Evolutionary conservation across 2,329 filamentous ascomycete genomes (phyloP).

Genomic region (Aschersonia sp.): DNA sequence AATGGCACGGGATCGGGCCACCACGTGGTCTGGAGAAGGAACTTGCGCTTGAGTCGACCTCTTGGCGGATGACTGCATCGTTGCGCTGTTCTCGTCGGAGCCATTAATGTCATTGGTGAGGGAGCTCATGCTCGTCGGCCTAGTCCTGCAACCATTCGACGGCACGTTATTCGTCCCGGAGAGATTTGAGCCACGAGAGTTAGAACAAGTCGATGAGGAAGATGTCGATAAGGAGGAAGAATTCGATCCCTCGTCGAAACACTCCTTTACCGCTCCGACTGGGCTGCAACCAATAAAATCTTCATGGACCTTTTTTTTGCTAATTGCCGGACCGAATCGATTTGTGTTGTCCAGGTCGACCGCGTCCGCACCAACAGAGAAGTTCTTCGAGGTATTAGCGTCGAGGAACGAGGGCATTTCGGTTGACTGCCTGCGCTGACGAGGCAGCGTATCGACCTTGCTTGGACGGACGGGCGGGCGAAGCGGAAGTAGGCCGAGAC

Average conservation of each 20-base stretch:
- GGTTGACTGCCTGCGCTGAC: slow-evolving; percentile 6
- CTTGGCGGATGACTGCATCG: slow-evolving; percentile 11
- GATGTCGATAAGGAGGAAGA: slow-evolving; percentile 21
- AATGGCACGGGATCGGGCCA: slow-evolving; percentile 6
- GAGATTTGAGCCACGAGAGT: slow-evolving; percentile 31
- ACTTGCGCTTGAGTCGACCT: slow-evolving; percentile 13
- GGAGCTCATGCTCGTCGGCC: slow-evolving; percentile 42
- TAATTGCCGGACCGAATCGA: slow-evolving; percentile 18
- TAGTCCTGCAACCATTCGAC: slow-evolving; percentile 27
- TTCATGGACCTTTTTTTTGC: slow-evolving; percentile 21
- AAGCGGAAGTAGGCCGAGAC: neutral
- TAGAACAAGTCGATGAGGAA: neutral
- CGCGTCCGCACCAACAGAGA: slow-evolving; percentile 26
- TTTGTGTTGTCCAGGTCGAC: slow-evolving; percentile 28
- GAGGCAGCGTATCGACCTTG: neutral
- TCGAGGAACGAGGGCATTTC: slow-evolving; percentile 41
- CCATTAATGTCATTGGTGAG: slow-evolving; percentile 39
- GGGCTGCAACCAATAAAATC: slow-evolving; percentile 23
- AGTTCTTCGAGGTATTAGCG: slow-evolving; percentile 28
- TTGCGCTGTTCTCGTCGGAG: slow-evolving; percentile 15
- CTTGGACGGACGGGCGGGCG: neutral
- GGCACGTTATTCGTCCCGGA: slow-evolving; percentile 29
- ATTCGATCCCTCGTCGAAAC: slow-evolving; percentile 39
- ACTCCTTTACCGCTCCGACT: slow-evolving; percentile 33
- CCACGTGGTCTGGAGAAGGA: slow-evolving; percentile 15